Percentiles rank a stretch among this genome's conserved stretches.
Evolutionary conservation across 2,329 filamentous ascomycete species (phyloP).

Genomic region (Neodidymelliopsis sp.): DNA sequence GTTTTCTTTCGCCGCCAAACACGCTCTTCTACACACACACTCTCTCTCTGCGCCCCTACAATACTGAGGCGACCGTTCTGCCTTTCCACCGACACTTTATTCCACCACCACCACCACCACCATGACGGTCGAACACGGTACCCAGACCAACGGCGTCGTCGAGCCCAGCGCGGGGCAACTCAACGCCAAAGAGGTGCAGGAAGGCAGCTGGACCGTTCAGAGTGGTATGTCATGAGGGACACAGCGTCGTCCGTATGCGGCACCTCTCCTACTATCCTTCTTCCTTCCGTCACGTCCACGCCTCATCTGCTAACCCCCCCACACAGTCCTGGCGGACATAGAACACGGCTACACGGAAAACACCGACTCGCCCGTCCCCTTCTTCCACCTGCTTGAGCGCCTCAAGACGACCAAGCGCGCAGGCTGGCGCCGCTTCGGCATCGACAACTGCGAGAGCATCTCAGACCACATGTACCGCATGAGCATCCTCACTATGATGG

Average conservation of each 20-base stretch:
- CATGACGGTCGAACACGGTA: slow-evolving; percentile 46
- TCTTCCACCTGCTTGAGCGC: slow-evolving; percentile 93
- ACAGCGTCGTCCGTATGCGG: slow-evolving; percentile 42
- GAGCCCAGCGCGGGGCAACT: slow-evolving; percentile 47
- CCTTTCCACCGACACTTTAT: slow-evolving; percentile 7
- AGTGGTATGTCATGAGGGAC: slow-evolving; percentile 53
- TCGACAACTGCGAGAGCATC: slow-evolving; percentile 82
- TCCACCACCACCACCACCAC: slow-evolving; percentile 10
- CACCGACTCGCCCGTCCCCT: slow-evolving; percentile 79
- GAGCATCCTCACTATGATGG: slow-evolving; percentile 94
- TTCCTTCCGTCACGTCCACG: not conserved
- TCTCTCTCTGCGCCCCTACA: not conserved
- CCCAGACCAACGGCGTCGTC: slow-evolving; percentile 52
- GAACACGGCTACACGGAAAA: slow-evolving; percentile 64
- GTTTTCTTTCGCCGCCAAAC: slow-evolving; percentile 11
- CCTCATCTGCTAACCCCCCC: slow-evolving; percentile 6
- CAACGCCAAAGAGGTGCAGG: slow-evolving; percentile 32
- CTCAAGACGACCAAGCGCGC: slow-evolving; percentile 97
- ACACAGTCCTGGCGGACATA: slow-evolving; percentile 69
- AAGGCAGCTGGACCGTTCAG: slow-evolving; percentile 52
- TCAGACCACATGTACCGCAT: slow-evolving; percentile 99
- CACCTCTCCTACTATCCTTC: slow-evolving; percentile 36
- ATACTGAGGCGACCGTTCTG: no score
- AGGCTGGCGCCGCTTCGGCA: slow-evolving; percentile 90
- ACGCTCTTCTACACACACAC: not conserved